phyloP scores from a whole-genome alignment of 139 green algal species.

The Chlamydomonas sp. region DNA sequence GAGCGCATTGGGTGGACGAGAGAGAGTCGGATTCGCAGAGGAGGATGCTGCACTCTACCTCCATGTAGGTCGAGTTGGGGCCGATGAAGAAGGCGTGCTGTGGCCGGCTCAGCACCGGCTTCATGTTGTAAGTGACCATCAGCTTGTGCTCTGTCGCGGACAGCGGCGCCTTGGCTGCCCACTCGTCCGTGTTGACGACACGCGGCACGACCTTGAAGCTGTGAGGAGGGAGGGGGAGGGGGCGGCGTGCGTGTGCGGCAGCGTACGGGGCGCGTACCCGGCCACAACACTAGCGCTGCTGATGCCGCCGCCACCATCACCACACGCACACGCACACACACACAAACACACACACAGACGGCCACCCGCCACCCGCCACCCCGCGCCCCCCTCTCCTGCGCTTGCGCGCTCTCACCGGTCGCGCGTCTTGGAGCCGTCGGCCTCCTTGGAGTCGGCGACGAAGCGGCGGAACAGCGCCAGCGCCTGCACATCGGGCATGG shows the following conservation, averaged over 20 bases:
- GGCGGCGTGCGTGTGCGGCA: too few relatives aligned
- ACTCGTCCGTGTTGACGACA: conserved; percentile 75
- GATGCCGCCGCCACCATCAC: too few relatives aligned
- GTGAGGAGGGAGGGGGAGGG: not conserved
- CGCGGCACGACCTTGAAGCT: conserved; percentile 80
- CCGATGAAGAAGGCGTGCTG: conserved; percentile 49
- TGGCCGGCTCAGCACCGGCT: conserved; percentile 74
- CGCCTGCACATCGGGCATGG: too few relatives aligned
- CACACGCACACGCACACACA: too few relatives aligned
- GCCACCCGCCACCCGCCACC: too few relatives aligned
- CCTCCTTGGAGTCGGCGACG: conserved; percentile 56
- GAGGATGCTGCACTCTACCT: conserved; percentile 26
- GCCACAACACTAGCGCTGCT: too few relatives aligned
- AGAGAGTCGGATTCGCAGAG: not conserved
- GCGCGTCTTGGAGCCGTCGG: conserved; percentile 52
- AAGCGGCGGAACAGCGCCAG: conserved; percentile 65
- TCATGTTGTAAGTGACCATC: conserved; percentile 77
- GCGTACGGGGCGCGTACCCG: too few relatives aligned
- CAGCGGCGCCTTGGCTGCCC: conserved; percentile 54
- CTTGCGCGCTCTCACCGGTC: conserved; percentile 41
- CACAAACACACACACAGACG: too few relatives aligned
- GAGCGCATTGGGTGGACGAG: conserved; percentile 30
- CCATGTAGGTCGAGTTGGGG: conserved; percentile 19
- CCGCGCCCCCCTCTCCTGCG: too few relatives aligned
- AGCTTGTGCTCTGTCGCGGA: conserved; percentile 56